Base-by-base conservation (phyloP, 331 rosid species). In the Stylosanthes scabra region DNA sequence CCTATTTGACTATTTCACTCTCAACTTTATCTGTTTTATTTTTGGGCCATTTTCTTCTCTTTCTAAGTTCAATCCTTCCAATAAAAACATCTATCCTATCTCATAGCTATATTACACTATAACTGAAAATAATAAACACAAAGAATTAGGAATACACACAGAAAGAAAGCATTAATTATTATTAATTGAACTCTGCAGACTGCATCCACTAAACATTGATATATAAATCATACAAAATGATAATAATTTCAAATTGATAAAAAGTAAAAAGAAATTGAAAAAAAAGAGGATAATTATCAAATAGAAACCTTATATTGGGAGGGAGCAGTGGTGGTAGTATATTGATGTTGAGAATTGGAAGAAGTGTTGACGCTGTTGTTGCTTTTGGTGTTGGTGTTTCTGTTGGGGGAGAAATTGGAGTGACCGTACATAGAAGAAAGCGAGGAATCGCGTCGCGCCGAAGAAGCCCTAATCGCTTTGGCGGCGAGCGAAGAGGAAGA, bases 381-480 rank as follows among this genome's bases (percentile, higher is more conserved):
- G 25, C n/a, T n/a, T n/a, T n/a, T n/a, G n/a, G n/a, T n/a, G n/a
- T 67, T 9, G 27, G 2, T 29, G 34, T 29, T 29, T 2, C 34
- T 29, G 2, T 29, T 29, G 3, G 2, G 34, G 13, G 85, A 74
- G 63, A 76, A 83, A n/a, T 86, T 83, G 69, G 91, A 71, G 63
- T 74, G 86, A 45, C 84, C 88, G 44, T 94, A 91, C 20, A 92
- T 90, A 20, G 99, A 94, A 51, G 99, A 94, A 25, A 91, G 87
- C 6, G 99, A 91, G 46, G 97, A 89, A 69, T 88, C 99, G 5
- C 96, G 90, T 34, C 91, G 85, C 0, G 99, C 90, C 27, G 99
- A 94, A 39, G 99, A 94, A n/a, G 97, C 97, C 80, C 90, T 84
- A 3, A 94, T 91, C 31, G 97, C 99, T 80, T 89, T 94, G 2